These are phyloP conservation scores for Talaromyces sp. DNA, from an alignment of 2,329 filamentous ascomycete species.

Conservation along the genomic window DNA sequence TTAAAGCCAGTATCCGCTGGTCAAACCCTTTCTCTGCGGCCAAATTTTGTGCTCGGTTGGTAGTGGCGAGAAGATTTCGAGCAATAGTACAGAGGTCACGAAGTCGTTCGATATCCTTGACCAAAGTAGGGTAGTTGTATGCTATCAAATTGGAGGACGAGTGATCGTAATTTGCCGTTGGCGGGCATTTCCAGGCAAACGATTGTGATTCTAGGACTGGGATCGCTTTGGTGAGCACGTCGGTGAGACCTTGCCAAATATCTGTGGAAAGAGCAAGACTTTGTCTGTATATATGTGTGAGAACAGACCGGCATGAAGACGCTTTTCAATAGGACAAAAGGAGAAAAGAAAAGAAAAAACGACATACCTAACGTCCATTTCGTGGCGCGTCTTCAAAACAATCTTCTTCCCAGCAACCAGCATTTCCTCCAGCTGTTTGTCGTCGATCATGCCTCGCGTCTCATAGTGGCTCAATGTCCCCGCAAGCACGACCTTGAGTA, in stretches of 20 bases:
- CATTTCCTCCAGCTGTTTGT: constrained; percentile 52
- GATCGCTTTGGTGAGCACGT: constrained; percentile 53
- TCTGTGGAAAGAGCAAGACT: constrained; percentile 51
- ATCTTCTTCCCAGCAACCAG: constrained; percentile 56
- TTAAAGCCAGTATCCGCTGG: constrained; percentile 54
- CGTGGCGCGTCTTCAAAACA: constrained; percentile 52
- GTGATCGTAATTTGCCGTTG: constrained; percentile 51
- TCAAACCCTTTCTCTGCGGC: constrained; percentile 56
- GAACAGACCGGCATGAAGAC: background rate
- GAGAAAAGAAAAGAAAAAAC: background rate
- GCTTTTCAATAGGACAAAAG: background rate
- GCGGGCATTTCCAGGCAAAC: constrained; percentile 55
- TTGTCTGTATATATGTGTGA: constrained; percentile 33
- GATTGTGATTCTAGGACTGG: constrained; percentile 57
- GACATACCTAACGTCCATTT: constrained; percentile 47
- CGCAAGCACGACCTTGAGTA: constrained; percentile 43
- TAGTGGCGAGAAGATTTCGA: constrained; percentile 56
- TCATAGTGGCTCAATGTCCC: constrained; percentile 54
- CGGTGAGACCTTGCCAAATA: constrained; percentile 56
- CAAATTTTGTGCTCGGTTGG: constrained; percentile 57
- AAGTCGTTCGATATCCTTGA: constrained; percentile 57
- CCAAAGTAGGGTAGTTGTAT: constrained; percentile 51
- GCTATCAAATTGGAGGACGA: constrained; percentile 58
- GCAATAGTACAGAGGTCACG: constrained; percentile 58
- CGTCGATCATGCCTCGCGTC: constrained; percentile 53